Evolutionary conservation across 805 yeast genomes (phyloP).

Genomic region (Nakazawaea ernobii): DNA sequence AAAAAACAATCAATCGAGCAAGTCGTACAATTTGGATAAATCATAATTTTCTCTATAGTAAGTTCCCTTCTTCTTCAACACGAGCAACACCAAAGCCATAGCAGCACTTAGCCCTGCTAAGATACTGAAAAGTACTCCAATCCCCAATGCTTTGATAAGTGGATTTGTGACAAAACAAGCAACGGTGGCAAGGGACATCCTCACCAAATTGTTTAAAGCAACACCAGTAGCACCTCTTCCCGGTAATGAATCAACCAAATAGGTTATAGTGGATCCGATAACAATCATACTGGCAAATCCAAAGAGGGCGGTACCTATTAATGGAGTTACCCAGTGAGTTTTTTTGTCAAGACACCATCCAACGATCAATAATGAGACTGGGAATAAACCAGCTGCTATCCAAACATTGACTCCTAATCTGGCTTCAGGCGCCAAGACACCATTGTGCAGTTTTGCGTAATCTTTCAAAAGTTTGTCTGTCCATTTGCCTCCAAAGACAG

Average conservation of each 20-base stretch:
- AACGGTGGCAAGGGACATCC: constrained; percentile 69
- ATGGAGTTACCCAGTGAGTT: constrained; percentile 71
- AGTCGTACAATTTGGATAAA: constrained; percentile 50
- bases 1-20: constrained; percentile 23
- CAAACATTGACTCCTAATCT: constrained; percentile 72
- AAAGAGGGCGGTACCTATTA: constrained; percentile 74
- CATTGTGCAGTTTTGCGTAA: constrained; percentile 52
- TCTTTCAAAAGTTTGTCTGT: constrained; percentile 54
- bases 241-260: constrained; percentile 77
- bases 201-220: constrained; percentile 70
- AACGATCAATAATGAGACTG: constrained; percentile 61
- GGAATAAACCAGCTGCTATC: constrained; percentile 55
- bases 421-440: constrained; percentile 68
- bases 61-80: constrained; percentile 52
- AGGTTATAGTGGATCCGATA: constrained; percentile 76
- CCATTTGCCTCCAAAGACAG: constrained; percentile 79
- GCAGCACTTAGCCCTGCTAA: constrained; percentile 51
- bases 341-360: constrained; percentile 77
- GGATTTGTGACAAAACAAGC: constrained; percentile 78
- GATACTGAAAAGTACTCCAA: constrained; percentile 66
- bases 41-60: constrained; percentile 60
- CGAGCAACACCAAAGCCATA: constrained; percentile 33
- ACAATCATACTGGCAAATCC: constrained; percentile 83
- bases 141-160: constrained; percentile 56
- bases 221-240: constrained; percentile 88